Evolutionary conservation across 441 rosid species (phyloP), one percentile per base, ranked within the genome.

Genomic region (Populus hybrid): DNA sequence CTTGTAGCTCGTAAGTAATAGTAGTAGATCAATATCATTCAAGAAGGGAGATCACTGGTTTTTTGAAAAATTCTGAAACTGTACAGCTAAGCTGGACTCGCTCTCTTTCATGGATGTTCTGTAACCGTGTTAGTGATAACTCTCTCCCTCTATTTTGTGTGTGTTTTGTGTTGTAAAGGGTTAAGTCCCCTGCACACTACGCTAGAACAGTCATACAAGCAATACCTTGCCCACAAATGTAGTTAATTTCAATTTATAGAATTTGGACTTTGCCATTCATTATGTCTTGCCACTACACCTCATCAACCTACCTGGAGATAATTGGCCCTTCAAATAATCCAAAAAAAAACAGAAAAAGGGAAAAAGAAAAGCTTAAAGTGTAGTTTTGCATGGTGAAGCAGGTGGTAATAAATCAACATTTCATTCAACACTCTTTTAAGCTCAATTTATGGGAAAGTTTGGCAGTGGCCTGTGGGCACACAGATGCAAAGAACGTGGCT

Each of bases 201-300:
- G 82, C 77, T 40, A 82, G 14, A 8, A 16, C 2, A 67, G 68
- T 80, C 79, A 79, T 68, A 36, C 75, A 84, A 86, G 86, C 83
- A 68, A 81, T 10, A 11, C 2, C 66, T 50, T 50, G 75, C 64
- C 63, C 38, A 66, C 12, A n/a, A 2, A 20, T 73, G 28, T 73
- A 24, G 73, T 38, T 50, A n/a, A 50, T 50, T 16, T 16, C 57
- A 50, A 14, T 50, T 50, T 14, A 50, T 50, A 50, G 57, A 14
- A 50, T 50, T 14, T 50, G 57, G 57, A 50, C 57, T 50, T 50
- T 5, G 57, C 7, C 57, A 50, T 50, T 50, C 20, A 50, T 50
- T 5, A 50, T 50, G 57, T 14, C 57, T 50, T 0, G 5, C 57
- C 57, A 5, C 57, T 14, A n/a, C 57, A 50, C 20, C 5, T 50